Percentiles rank a stretch among this genome's conserved stretches.
Evolutionary conservation across 345 rosid species (phyloP).

Genomic region (Jatropha curcas): DNA sequence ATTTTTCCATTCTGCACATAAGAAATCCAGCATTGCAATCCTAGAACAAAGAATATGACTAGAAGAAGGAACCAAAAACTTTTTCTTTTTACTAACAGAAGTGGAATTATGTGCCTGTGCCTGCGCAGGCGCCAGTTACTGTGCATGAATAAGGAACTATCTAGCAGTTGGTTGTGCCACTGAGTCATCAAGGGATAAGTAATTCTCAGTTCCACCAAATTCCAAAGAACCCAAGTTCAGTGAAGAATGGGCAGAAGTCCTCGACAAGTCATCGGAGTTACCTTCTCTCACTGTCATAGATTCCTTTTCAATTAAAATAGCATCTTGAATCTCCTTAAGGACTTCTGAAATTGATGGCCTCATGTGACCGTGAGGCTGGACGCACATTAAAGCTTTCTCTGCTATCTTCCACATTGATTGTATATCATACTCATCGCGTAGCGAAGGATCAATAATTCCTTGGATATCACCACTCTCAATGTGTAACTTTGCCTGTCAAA

Average conservation of each 20-base stretch:
- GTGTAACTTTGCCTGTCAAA: constrained; percentile 76
- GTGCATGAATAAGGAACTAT: constrained; percentile 35
- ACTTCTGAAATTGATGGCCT: constrained; percentile 94
- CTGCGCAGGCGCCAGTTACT: too few species aligned
- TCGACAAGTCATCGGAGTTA: constrained; percentile 68
- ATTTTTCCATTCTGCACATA: background rate
- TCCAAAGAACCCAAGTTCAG: constrained; percentile 52
- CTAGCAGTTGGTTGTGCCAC: constrained; percentile 65
- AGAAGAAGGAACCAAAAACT: background rate
- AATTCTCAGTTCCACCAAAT: constrained; percentile 54
- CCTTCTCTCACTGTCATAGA: constrained; percentile 52
- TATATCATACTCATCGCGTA: constrained; percentile 69
- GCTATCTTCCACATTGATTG: constrained; percentile 99
- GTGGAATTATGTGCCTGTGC: constrained; percentile 21
- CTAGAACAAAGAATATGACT: constrained; percentile 17
- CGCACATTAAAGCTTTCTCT: constrained; percentile 89
- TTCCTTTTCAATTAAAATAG: constrained; percentile 76
- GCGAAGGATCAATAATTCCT: constrained; percentile 75
- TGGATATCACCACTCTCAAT: constrained; percentile 94
- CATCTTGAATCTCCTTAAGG: constrained; percentile 93
- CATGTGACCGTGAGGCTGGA: constrained; percentile 87
- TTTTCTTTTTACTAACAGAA: background rate
- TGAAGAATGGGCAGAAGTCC: constrained; percentile 72
- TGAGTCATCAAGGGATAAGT: constrained; percentile 59
- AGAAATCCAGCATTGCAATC: constrained; percentile 6